These are phyloP conservation scores for Phytophthora kernoviae DNA, from an alignment of 352 stramenopile genomes.

Conservation along the genomic window DNA sequence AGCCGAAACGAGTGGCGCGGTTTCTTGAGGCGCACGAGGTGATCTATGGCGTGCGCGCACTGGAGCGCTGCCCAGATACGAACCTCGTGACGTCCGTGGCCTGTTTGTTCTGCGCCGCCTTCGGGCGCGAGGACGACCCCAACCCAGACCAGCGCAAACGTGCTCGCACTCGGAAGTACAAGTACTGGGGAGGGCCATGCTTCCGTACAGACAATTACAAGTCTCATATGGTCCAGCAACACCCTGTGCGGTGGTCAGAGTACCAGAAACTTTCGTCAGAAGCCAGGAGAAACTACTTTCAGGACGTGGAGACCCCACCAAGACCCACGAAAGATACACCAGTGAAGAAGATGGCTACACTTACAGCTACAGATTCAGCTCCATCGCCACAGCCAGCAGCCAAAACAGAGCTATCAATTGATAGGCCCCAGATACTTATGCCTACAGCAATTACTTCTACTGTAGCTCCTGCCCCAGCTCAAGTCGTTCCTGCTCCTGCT, in stretches of 20 bases:
- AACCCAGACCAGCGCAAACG: conserved; percentile 1
- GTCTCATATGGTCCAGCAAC: conserved; percentile 21
- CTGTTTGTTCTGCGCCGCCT: conserved; percentile 36
- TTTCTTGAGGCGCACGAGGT: conserved; percentile 28
- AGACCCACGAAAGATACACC: background rate
- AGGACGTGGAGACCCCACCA: background rate
- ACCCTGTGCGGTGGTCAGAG: conserved; percentile 19
- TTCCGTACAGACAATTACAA: conserved; percentile 38
- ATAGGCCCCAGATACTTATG: too few relatives aligned
- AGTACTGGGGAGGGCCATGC: conserved; percentile 26
- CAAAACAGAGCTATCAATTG: background rate
- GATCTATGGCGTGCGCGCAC: conserved; percentile 28
- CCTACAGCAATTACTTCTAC: background rate
- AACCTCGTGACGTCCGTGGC: conserved; percentile 9
- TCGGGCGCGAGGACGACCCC: conserved; percentile 26
- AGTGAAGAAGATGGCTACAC: background rate
- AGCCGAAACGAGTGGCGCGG: conserved; percentile 21
- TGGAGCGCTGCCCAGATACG: conserved; percentile 9
- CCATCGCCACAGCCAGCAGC: background rate
- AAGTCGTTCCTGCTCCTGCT: too few relatives aligned
- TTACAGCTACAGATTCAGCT: too few relatives aligned
- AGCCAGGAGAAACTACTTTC: conserved; percentile 15
- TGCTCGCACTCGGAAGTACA: conserved; percentile 21
- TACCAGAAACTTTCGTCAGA: conserved; percentile 18
- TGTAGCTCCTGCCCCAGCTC: conserved; percentile 6